Base-by-base conservation (phyloP, 1,139 yeast genomes). In the Yamadazyma oceani region DNA sequence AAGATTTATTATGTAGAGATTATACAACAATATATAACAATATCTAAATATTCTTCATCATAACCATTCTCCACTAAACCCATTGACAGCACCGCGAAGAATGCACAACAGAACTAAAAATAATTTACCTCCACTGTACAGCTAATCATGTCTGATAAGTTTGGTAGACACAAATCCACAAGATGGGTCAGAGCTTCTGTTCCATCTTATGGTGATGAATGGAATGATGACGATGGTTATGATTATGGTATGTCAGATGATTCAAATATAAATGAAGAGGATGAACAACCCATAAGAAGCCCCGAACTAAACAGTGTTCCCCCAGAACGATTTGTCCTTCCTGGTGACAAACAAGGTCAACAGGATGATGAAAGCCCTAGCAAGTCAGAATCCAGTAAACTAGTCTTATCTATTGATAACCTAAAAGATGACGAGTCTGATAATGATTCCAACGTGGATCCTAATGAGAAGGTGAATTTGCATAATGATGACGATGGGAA, bases 121-220 rank as follows among this genome's bases (percentile, higher is more conserved):
- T n/a, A n/a, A n/a, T n/a, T n/a, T n/a, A n/a, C n/a, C n/a, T n/a
- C n/a, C n/a, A n/a, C n/a, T n/a, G n/a, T n/a, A n/a, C n/a, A n/a
- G n/a, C n/a, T n/a, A n/a, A n/a, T n/a, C 39, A 69, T 66, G 74
- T 45, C 65, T 6, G 78, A 71, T 39, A 60, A 71, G 37, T 71
- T 79, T 38, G 78, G 63, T 23, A 72, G 85, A 54, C 78, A 75
- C 51, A 73, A 73, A 46, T 78, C 83, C n/a, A 69, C 79, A n/a
- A 62, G 85, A 36, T 79, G 85, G 85, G 79, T 67, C 2, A 75
- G 75, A 44, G 81, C 80, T 2, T 62, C 78, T 1, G 74, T 72
- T 17, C 82, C 82, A 3, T 62, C 73, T 13, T 80, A 78, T 49
- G 84, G 84, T 6, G 79, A 77, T 26, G 83, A 74, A 25, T 79